Conservation (phyloP, 768 basidiomycete genomes). For the Boletus speciosus region DNA sequence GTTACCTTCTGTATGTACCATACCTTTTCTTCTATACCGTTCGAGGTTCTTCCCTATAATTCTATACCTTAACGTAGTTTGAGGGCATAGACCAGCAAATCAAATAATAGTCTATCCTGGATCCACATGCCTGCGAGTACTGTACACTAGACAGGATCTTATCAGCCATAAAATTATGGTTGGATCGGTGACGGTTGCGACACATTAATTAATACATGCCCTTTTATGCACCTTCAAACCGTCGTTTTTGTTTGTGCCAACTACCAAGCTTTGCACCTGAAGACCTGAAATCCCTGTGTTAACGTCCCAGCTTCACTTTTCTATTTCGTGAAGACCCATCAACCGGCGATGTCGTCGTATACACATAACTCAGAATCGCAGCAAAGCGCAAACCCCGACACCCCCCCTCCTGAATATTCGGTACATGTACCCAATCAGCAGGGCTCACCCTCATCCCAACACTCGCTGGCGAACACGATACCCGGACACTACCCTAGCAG, state of each 20-base stretch:
- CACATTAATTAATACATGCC: neutral
- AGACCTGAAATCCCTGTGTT: neutral
- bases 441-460: conserved; percentile 16
- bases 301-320: neutral
- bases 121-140: neutral
- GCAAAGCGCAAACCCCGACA: conserved; percentile 24
- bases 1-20: neutral
- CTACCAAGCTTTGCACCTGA: neutral
- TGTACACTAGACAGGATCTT: neutral
- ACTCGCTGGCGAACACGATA: conserved; percentile 11
- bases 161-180: neutral
- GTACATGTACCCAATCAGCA: conserved; percentile 15
- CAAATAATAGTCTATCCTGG: neutral
- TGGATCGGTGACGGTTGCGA: neutral
- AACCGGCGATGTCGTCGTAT: conserved; percentile 13
- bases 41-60: neutral
- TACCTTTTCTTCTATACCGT: neutral
- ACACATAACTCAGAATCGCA: conserved; percentile 15
- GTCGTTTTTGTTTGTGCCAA: neutral
- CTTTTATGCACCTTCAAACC: neutral
- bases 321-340: neutral
- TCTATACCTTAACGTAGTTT: neutral
- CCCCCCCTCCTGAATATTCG: conserved; percentile 30
- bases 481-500: conserved; percentile 14
- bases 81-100: neutral